Base-by-base conservation (phyloP, 768 basidiomycete genomes). In the Phylloporus sp. region DNA sequence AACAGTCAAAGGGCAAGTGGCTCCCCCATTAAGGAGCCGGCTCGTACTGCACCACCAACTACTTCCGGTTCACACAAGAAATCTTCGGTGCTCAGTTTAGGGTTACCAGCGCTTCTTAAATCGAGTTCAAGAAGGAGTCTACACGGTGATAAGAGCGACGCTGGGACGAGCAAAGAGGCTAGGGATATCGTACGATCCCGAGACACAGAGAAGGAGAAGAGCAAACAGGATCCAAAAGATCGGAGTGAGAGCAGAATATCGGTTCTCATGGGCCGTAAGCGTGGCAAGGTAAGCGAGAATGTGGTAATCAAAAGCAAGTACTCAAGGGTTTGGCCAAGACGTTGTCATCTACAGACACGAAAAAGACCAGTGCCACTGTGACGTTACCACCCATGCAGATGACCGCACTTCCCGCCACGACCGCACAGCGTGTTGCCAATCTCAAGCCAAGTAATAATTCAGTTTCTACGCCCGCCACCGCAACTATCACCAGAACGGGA, bases 381-480 rank as follows among this genome's bases (percentile, higher is more conserved):
- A 79, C 77, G 62, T 72, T 95, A 59, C 94, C 94, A 13, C 94
- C 94, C 20, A 86, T 95, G 82, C 92, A 95, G 63, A 89, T 95
- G 63, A 76, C 86, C 29, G 91, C 89, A 15, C 73, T 95, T 54
- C 88, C 91, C 35, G 81, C 86, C 35, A 75, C 80, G 36, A 95
- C 93, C 32, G 85, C 88, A 18, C 86, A 88, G 62, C 85, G 94
- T 24, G 84, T 95, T 50, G 92, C 91, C 45, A 88, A 79, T 61
- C 78, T 95, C 57, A 88, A 89, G 71, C 73, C 80, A 18, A 68
- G 73, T 15, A 69, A 65, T 8, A 76, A 74, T 29, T 73, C 80
- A 18, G 64, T 73, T 34, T 74, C 78, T 31, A 71, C 79, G 0
- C 63, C 77, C 13, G 64, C 74, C 5, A 67, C 76, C 7, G 60